A percentile compares a stretch with the other conserved stretches of the same genome.
These are phyloP conservation scores for Fusarium fracticaudum DNA, from an alignment of 2,329 filamentous ascomycete species.

Conservation along the genomic window DNA sequence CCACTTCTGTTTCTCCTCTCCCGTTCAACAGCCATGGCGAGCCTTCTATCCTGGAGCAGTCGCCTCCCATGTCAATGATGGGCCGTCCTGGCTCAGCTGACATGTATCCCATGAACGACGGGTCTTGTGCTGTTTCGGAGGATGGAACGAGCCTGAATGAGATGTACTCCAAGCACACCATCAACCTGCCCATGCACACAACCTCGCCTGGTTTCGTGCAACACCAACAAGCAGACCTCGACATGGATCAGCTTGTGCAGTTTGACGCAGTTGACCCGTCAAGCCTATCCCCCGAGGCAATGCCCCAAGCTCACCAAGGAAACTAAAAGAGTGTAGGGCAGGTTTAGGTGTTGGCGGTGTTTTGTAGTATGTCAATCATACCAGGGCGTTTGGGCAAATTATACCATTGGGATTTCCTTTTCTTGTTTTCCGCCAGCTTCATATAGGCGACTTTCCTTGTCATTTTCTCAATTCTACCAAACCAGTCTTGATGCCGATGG, in stretches of 20 bases:
- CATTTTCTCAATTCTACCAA: slow-evolving; percentile 42
- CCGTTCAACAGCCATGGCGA: slow-evolving; percentile 77
- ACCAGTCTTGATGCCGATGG: slow-evolving; percentile 30
- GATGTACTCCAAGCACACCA: slow-evolving; percentile 91
- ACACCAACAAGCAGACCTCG: slow-evolving; percentile 70
- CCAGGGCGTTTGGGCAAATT: slow-evolving; percentile 49
- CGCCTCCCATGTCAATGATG: slow-evolving; percentile 85
- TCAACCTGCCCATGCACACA: slow-evolving; percentile 85
- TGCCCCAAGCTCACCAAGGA: slow-evolving; percentile 47
- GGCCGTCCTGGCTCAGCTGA: slow-evolving; percentile 84
- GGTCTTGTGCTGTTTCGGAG: slow-evolving; percentile 74
- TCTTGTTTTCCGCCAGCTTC: slow-evolving; percentile 32
- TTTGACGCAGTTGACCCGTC: slow-evolving; percentile 75
- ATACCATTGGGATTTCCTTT: slow-evolving; percentile 49
- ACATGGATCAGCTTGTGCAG: slow-evolving; percentile 80
- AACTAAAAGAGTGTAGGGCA: slow-evolving; percentile 13
- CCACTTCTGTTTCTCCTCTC: slow-evolving; percentile 81
- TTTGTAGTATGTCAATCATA: slow-evolving; percentile 39
- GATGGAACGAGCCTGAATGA: slow-evolving; percentile 85
- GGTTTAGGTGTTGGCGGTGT: slow-evolving; percentile 33
- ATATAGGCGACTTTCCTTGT: slow-evolving; percentile 32
- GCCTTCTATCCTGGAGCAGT: slow-evolving; percentile 93
- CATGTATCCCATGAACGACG: slow-evolving; percentile 74
- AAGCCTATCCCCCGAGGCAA: slow-evolving; percentile 71
- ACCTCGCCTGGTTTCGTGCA: slow-evolving; percentile 68